Percentiles rank a stretch among this genome's conserved stretches.
Evolutionary conservation across 2,329 filamentous ascomycete species (phyloP).

Genomic region (Colletotrichum noveboracense): DNA sequence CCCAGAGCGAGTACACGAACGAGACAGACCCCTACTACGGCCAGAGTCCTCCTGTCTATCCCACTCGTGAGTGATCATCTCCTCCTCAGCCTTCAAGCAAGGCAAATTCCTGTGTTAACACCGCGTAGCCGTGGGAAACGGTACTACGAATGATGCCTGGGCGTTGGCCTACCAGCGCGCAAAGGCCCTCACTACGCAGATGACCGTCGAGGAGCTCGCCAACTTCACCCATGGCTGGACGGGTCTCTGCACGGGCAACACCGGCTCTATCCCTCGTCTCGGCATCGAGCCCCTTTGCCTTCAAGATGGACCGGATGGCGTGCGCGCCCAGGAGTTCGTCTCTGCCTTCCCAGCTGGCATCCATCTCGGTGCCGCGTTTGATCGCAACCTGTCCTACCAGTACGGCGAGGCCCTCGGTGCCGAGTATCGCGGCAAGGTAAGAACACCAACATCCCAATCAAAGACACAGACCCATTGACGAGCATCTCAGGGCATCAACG

Average conservation of each 20-base stretch:
- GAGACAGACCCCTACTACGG: constrained; percentile 4
- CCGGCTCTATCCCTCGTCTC: constrained; percentile 49
- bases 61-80: constrained; percentile 19
- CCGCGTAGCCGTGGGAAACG: background rate
- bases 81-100: background rate
- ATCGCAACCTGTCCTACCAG: constrained; percentile 73
- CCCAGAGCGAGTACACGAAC: background rate
- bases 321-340: constrained; percentile 52
- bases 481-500: background rate
- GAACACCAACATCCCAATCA: constrained; percentile 57
- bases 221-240: constrained; percentile 32
- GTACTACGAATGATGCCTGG: constrained; percentile 47
- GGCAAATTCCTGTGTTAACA: background rate
- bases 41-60: constrained; percentile 29
- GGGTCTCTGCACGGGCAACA: constrained; percentile 46
- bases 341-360: constrained; percentile 77
- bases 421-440: constrained; percentile 38
- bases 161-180: constrained; percentile 64
- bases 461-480: background rate
- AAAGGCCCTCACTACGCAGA: constrained; percentile 58
- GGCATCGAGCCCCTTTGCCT: constrained; percentile 67
- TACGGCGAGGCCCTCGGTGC: constrained; percentile 71
- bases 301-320: constrained; percentile 80
- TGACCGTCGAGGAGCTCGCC: constrained; percentile 71
- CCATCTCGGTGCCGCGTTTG: constrained; percentile 81